Percentiles rank a stretch among this genome's conserved stretches.
phyloP scores from a whole-genome alignment of 306 rosid genomes.

The Rosa rugosa region DNA sequence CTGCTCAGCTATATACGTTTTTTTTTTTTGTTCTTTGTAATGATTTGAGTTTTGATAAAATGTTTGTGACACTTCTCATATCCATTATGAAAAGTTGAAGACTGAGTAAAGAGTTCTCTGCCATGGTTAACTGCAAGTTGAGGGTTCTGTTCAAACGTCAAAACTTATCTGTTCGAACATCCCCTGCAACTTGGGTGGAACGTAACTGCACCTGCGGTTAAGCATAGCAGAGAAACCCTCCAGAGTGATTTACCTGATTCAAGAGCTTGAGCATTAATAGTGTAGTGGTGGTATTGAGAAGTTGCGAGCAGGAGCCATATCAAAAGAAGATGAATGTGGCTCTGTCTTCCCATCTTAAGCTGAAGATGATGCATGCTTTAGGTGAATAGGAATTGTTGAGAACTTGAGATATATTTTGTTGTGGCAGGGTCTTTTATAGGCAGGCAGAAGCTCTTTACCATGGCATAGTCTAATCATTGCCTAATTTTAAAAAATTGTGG shows the following conservation, averaged over 20 bases:
- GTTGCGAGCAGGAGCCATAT: conserved; percentile 53
- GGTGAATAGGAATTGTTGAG: conserved; percentile 26
- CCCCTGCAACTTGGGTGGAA: not conserved
- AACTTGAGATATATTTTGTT: conserved; percentile 13
- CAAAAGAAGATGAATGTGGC: conserved; percentile 42
- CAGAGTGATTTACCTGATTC: conserved; percentile 47
- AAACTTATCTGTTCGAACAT: not conserved
- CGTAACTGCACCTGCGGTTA: not conserved
- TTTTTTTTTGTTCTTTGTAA: not conserved
- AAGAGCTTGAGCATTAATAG: conserved; percentile 35
- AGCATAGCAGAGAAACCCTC: not conserved
- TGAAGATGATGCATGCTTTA: conserved; percentile 26
- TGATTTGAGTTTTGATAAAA: not conserved
- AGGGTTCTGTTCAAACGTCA: not conserved
- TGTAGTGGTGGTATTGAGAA: conserved; percentile 40
- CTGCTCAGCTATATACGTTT: not conserved
- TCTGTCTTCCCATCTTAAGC: conserved; percentile 53
- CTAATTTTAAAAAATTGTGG: conserved; percentile 35
- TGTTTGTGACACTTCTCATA: not conserved
- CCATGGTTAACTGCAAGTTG: not conserved
- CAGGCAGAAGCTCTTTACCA: conserved; percentile 26
- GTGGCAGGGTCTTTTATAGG: conserved; percentile 27
- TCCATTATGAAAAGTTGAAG: conserved; percentile 1
- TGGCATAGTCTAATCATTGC: conserved; percentile 46
- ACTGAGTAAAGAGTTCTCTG: not conserved